Evolutionary conservation across 257 asterid genomes (phyloP).

Genomic region (Dorcoceras hygrometricum): DNA sequence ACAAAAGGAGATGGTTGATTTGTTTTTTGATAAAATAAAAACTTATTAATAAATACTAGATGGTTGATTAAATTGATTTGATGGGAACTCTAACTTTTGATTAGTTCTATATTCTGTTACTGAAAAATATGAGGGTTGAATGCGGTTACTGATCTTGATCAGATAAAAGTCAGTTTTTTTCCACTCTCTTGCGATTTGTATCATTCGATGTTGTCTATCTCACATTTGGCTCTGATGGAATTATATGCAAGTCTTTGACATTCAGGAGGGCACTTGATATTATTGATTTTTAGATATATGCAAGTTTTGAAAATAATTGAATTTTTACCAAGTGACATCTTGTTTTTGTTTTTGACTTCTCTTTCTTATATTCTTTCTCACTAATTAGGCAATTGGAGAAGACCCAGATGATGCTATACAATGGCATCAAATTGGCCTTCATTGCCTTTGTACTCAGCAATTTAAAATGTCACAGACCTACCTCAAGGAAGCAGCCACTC

Average conservation of each 20-base stretch:
- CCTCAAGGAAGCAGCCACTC: slow-evolving; percentile 85
- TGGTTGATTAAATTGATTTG: background rate
- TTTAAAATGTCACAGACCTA: slow-evolving; percentile 68
- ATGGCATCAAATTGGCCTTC: slow-evolving; percentile 99
- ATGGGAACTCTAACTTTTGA: too few relatives aligned
- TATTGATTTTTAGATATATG: too few relatives aligned
- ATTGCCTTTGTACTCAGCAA: slow-evolving; percentile 81
- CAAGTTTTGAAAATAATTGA: background rate
- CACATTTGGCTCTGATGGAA: too few relatives aligned
- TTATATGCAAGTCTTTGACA: background rate
- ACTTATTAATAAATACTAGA: background rate
- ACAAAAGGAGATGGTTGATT: background rate
- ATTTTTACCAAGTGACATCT: background rate
- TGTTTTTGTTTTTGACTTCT: background rate
- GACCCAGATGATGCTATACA: slow-evolving; percentile 94
- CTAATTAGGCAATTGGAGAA: slow-evolving; percentile 77
- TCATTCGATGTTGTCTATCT: too few relatives aligned
- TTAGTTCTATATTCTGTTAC: too few relatives aligned
- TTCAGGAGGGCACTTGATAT: background rate
- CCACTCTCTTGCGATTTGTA: too few relatives aligned
- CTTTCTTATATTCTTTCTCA: background rate
- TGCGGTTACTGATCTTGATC: too few relatives aligned
- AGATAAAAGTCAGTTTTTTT: too few relatives aligned
- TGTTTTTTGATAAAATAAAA: background rate
- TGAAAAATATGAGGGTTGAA: too few relatives aligned